phyloP scores from a whole-genome alignment of 306 rosid genomes.

The Rosa rugosa region DNA sequence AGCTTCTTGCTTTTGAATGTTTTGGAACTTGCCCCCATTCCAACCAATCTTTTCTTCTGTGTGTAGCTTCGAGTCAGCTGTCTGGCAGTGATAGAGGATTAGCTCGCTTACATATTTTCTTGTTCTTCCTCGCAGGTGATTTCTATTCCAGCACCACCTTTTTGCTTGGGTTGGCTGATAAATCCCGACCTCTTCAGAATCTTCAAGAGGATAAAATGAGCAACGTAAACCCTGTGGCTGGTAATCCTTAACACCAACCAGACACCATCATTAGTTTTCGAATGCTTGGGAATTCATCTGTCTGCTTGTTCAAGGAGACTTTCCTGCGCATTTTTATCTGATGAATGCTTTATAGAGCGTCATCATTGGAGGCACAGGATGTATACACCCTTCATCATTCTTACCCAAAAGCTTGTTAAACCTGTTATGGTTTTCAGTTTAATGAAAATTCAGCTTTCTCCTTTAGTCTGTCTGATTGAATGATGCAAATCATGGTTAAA shows the following conservation, averaged over 20 bases:
- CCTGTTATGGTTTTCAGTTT: background rate
- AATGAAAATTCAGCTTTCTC: too few relatives aligned
- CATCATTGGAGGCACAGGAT: background rate
- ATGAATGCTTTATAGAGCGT: background rate
- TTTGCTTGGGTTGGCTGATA: slow-evolving; percentile 9
- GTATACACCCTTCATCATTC: background rate
- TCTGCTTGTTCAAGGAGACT: background rate
- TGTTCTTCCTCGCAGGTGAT: slow-evolving; percentile 3
- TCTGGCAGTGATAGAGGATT: background rate
- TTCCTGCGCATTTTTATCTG: background rate
- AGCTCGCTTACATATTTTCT: background rate
- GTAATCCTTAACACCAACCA: background rate
- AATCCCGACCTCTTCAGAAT: background rate
- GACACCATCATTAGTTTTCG: background rate
- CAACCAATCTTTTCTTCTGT: background rate
- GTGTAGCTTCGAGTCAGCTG: background rate
- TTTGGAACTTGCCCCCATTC: background rate
- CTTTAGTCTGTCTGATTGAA: background rate
- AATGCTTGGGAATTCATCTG: background rate
- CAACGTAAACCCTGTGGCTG: background rate
- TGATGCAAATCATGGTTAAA: background rate
- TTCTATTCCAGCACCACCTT: background rate
- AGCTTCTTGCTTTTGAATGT: background rate
- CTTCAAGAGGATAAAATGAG: background rate
- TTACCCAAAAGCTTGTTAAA: background rate